Conservation (phyloP, 2,329 filamentous ascomycete genomes). For the Podosphaera leucotricha region DNA sequence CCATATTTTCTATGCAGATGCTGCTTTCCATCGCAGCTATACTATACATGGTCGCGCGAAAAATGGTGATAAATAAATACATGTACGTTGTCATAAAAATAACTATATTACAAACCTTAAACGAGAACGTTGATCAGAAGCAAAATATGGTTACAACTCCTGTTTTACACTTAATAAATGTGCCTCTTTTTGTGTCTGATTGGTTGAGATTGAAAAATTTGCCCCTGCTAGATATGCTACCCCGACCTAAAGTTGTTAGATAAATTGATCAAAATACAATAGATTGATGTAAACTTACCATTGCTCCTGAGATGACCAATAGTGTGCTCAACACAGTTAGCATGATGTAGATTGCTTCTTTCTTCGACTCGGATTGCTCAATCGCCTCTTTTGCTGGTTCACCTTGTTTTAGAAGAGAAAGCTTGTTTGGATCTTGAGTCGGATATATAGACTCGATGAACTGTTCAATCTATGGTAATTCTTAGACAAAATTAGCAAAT, state of each 20-base stretch:
- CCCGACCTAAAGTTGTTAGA: constrained; percentile 33
- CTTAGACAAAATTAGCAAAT: neutral
- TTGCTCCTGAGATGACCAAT: constrained; percentile 43
- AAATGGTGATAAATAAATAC: too few species aligned
- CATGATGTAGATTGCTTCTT: constrained; percentile 37
- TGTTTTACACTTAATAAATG: neutral
- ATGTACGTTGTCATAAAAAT: too few species aligned
- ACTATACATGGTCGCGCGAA: too few species aligned
- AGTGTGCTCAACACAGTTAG: constrained; percentile 44
- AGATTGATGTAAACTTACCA: constrained; percentile 34
- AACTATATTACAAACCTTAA: neutral
- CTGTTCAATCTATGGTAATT: constrained; percentile 48
- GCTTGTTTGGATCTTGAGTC: constrained; percentile 45
- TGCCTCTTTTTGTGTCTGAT: neutral
- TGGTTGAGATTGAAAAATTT: neutral
- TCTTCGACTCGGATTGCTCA: constrained; percentile 32
- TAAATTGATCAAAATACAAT: neutral
- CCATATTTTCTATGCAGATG: too few species aligned
- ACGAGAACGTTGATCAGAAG: neutral
- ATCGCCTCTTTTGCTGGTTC: constrained; percentile 18
- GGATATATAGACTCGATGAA: constrained; percentile 92
- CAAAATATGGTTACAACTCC: neutral
- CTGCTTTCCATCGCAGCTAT: too few species aligned
- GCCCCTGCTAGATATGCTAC: constrained; percentile 62
- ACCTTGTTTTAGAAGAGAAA: constrained; percentile 19